Percentiles rank a stretch among this genome's conserved stretches.
phyloP scores from a whole-genome alignment of 2,329 filamentous ascomycete genomes.

The Laburnicola sp. region DNA sequence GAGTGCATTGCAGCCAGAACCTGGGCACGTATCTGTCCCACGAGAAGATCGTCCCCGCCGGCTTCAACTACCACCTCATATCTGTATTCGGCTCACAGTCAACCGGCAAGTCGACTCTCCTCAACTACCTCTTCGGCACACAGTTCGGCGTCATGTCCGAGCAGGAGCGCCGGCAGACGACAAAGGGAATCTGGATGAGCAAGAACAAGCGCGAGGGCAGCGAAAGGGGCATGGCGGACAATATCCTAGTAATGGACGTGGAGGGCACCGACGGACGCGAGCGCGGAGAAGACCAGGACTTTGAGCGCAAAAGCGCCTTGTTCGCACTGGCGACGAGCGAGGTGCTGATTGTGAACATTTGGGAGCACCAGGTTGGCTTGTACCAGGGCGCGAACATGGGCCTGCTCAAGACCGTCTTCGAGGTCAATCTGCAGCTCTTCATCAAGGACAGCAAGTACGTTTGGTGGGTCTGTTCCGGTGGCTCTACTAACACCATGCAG shows the following conservation, averaged over 20 bases:
- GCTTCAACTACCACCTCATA: constrained; percentile 99
- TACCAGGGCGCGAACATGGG: constrained; percentile 99
- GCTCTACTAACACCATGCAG: constrained; percentile 51
- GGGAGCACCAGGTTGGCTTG: constrained; percentile 97
- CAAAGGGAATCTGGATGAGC: constrained; percentile 99
- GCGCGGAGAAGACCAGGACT: constrained; percentile 96
- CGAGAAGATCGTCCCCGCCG: constrained; percentile 79
- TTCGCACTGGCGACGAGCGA: constrained; percentile 97
- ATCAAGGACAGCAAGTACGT: constrained; percentile 89
- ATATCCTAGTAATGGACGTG: constrained; percentile 99
- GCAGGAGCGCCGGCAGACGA: constrained; percentile 89
- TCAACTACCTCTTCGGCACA: constrained; percentile 95
- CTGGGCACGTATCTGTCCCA: constrained; percentile 79
- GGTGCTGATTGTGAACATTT: constrained; percentile 97
- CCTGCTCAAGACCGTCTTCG: constrained; percentile 95
- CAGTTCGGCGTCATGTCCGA: constrained; percentile 98
- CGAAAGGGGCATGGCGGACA: constrained; percentile 77
- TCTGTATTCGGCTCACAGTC: constrained; percentile 99
- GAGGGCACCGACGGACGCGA: constrained; percentile 97
- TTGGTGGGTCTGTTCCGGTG: background rate
- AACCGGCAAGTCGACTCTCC: constrained; percentile 94
- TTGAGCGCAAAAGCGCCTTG: constrained; percentile 95
- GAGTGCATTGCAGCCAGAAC: constrained; percentile 60
- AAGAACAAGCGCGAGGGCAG: constrained; percentile 75
- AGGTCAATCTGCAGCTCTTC: constrained; percentile 96